A percentile compares a stretch with the other conserved stretches of the same genome.
Conservation (phyloP, 1,139 yeast genomes). For the Protomyces lactucae-debilis region DNA sequence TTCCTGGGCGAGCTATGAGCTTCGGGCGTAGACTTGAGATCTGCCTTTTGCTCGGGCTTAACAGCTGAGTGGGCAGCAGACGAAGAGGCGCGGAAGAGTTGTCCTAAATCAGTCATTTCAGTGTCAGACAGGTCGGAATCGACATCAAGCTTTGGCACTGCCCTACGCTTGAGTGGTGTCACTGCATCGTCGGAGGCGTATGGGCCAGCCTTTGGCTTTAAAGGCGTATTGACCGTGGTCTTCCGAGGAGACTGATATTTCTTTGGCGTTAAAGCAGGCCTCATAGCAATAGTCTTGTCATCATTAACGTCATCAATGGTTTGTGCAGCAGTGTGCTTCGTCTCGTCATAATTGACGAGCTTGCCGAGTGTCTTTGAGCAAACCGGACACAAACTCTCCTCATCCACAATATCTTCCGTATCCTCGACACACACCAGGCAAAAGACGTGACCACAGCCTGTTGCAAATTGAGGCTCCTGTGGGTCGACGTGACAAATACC, state of each 20-base stretch:
- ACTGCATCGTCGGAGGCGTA: neutral
- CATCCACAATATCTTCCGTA: conserved; percentile 62
- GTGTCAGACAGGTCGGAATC: neutral
- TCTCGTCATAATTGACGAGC: conserved; percentile 62
- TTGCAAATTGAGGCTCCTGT: conserved; percentile 91
- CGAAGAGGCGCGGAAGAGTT: neutral
- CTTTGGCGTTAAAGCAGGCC: neutral
- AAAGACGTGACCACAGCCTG: conserved; percentile 77
- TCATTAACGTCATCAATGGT: conserved; percentile 60
- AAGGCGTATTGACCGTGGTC: neutral
- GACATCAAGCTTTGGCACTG: neutral
- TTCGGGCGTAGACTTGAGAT: neutral
- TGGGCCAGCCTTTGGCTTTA: neutral
- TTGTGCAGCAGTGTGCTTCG: conserved; percentile 64
- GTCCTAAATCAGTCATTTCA: neutral
- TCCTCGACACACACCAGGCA: conserved; percentile 93
- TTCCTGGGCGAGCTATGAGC: neutral
- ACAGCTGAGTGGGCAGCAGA: neutral
- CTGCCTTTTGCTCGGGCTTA: neutral
- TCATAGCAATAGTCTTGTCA: neutral
- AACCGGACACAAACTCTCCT: conserved; percentile 79
- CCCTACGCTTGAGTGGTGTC: neutral
- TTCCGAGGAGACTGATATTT: neutral
- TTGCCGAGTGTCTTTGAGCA: conserved; percentile 91
- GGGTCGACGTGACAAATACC: conserved; percentile 96